Conservation (phyloP, 257 asterid species). For the Nicotiana paniculata region DNA sequence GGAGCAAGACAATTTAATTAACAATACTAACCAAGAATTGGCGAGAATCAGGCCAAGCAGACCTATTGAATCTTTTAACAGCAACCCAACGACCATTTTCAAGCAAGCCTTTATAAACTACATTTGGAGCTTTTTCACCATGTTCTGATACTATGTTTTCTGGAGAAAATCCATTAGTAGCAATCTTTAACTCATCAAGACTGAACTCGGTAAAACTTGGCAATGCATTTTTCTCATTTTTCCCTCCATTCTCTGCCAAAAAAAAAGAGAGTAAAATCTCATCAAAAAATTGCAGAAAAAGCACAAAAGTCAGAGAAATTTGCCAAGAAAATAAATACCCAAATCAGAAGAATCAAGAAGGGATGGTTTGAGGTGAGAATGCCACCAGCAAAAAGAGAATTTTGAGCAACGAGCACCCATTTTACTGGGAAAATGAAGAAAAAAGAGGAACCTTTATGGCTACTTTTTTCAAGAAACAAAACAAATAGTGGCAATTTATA, state of each 20-base stretch:
- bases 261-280: background rate
- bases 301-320: background rate
- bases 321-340: constrained; percentile 13
- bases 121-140: constrained; percentile 53
- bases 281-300: background rate
- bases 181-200: constrained; percentile 30
- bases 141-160: constrained; percentile 48
- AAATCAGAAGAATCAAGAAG: constrained; percentile 31
- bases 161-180: constrained; percentile 34
- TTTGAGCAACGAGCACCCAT: constrained; percentile 54
- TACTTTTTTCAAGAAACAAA: background rate
- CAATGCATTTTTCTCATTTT: constrained; percentile 28
- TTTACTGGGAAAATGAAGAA: background rate
- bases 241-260: constrained; percentile 32
- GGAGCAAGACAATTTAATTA: background rate
- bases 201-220: constrained; percentile 32
- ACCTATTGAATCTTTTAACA: constrained; percentile 36
- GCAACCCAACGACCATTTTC: constrained; percentile 31
- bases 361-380: constrained; percentile 35
- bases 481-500: background rate
- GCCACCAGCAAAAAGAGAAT: constrained; percentile 45
- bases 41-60: constrained; percentile 50
- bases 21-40: constrained; percentile 28
- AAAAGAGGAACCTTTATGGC: background rate
- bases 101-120: constrained; percentile 38